Evolutionary conservation across 768 basidiomycete genomes (phyloP), one percentile per base, ranked within the genome.

Genomic region (Amanita rimosa): DNA sequence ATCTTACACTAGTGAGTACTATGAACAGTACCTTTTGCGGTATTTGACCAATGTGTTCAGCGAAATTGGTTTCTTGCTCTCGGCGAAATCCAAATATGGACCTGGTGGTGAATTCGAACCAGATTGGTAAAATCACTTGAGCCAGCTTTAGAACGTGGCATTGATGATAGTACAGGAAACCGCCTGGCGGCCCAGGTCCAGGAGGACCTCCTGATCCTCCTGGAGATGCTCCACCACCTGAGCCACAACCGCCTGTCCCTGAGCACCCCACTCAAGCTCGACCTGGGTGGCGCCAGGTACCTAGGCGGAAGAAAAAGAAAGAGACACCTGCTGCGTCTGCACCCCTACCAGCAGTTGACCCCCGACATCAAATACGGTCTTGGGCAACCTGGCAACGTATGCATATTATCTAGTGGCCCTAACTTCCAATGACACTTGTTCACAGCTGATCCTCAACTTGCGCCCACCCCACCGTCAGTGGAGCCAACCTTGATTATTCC

Each of bases 71-170:
- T 76, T 72, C 49, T 67, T 92, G 21, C 62, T 91, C 52, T 69
- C 72, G 55, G 70, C 83, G 71, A 80, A 78, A 61, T 72, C 84
- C 35, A 85, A 85, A 59, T 86, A 88, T 55, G 82, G 81, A 4
- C 80, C 86, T n/a, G 87, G 86, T 49, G 89, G 89, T 44, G 83
- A 88, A 61, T 92, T 85, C 58, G 83, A 89, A 57, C 75, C 82
- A 6, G 80, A 85, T n/a, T 91, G 89, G 88, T 80, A 67, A 34
- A 58, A 16, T 35, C 55, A 60, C 11, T 64, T 64, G 24, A 31
- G 9, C 11, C 6, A 17, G 27, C n/a, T 35, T 16, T 9, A 8
- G 13, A 21, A 9, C 8, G n/a, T 33, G 19, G 13, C 44, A 31
- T n/a, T 50, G 19, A 44, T 19, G 9, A 41, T 35, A 24, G 16